These are phyloP conservation scores for Pichia sp. DNA, from an alignment of 1,139 yeast genomes.

Conservation along the genomic window DNA sequence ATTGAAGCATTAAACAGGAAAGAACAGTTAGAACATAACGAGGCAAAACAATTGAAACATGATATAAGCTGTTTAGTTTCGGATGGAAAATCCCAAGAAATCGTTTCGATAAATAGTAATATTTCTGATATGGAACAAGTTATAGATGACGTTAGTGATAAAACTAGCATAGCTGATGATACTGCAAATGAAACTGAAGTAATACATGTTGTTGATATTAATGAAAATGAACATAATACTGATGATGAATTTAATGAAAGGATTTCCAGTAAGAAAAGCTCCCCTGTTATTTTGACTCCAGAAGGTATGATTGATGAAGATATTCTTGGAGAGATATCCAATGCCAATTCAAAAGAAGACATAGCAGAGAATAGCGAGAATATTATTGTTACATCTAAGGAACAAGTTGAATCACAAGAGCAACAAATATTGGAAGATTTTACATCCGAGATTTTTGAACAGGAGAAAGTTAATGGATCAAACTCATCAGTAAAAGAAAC, in stretches of 20 bases:
- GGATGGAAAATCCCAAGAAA: not conserved
- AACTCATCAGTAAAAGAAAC: too few relatives aligned
- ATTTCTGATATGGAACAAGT: not conserved
- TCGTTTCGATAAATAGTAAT: not conserved
- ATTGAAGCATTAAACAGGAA: not conserved
- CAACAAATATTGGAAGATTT: not conserved
- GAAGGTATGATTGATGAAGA: not conserved
- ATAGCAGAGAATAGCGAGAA: not conserved
- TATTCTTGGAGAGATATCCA: not conserved
- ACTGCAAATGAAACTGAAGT: not conserved
- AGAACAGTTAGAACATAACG: too few relatives aligned
- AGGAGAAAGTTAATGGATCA: too few relatives aligned
- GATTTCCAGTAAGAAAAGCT: not conserved
- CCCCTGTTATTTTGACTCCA: not conserved
- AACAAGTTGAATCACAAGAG: not conserved
- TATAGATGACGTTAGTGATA: not conserved
- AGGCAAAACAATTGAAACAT: too few relatives aligned
- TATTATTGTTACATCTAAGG: not conserved
- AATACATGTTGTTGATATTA: not conserved
- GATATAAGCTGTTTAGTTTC: too few relatives aligned
- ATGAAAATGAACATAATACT: not conserved
- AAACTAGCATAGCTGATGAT: not conserved
- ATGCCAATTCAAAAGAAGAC: not conserved
- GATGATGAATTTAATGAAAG: not conserved
- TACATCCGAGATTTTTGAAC: not conserved